A percentile compares a stretch with the other conserved stretches of the same genome.
These are phyloP conservation scores for Tetraselmis chui DNA, from an alignment of 139 green algal species.

Conservation along the genomic window DNA sequence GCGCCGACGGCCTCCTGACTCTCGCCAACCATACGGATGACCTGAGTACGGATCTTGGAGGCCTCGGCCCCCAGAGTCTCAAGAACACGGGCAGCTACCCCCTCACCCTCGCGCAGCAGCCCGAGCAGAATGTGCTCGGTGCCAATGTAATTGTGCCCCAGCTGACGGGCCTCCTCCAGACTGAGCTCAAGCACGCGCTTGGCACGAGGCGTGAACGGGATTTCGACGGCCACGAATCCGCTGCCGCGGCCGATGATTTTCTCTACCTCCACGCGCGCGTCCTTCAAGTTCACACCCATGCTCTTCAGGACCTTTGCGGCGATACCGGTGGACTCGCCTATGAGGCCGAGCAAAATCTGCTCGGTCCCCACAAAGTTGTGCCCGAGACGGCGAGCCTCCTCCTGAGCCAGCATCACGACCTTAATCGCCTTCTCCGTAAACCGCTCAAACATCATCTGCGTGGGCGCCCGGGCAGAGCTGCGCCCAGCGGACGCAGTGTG, in stretches of 20 bases:
- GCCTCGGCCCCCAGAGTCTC: neutral
- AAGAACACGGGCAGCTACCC: neutral
- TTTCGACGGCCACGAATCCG: slow-evolving; percentile 98
- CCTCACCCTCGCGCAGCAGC: slow-evolving; percentile 5
- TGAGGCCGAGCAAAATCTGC: slow-evolving; percentile 97
- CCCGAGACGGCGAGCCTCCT: slow-evolving; percentile 89
- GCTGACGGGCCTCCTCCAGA: slow-evolving; percentile 88
- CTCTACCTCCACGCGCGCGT: slow-evolving; percentile 94
- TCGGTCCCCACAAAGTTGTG: slow-evolving; percentile 99
- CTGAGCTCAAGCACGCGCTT: slow-evolving; percentile 98
- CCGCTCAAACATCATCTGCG: slow-evolving; percentile 84
- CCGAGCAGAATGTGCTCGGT: slow-evolving; percentile 13
- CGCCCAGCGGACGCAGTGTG: neutral
- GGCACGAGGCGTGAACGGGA: slow-evolving; percentile 96
- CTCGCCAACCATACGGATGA: neutral
- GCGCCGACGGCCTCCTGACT: neutral
- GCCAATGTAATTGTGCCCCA: neutral
- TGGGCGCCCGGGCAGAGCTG: neutral
- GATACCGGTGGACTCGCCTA: slow-evolving; percentile 97
- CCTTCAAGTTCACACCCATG: slow-evolving; percentile 98
- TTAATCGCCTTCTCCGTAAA: slow-evolving; percentile 95
- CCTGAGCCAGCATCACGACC: slow-evolving; percentile 97
- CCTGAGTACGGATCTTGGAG: neutral
- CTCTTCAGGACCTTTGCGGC: slow-evolving; percentile 98
- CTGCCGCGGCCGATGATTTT: slow-evolving; percentile 97